These are phyloP conservation scores for Globisporangium rhizosaccharum DNA, from an alignment of 352 stramenopile species.

Conservation along the genomic window DNA sequence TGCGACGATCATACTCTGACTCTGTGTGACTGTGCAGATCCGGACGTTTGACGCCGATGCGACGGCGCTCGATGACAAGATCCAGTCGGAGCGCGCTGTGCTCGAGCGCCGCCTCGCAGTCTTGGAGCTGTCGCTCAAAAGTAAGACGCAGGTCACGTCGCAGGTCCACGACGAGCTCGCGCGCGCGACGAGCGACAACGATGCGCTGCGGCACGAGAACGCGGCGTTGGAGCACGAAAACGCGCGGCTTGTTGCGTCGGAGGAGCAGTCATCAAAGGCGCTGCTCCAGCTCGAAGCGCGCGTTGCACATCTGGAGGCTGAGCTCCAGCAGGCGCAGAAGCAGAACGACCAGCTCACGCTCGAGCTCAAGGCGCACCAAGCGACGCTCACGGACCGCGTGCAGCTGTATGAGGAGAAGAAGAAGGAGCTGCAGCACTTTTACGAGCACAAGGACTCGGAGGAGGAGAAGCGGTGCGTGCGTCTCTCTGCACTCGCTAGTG, in stretches of 20 bases:
- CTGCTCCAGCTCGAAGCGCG: constrained; percentile 31
- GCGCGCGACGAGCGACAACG: constrained; percentile 17
- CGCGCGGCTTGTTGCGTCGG: constrained; percentile 24
- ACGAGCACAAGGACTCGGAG: constrained; percentile 46
- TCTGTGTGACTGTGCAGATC: constrained; percentile 17
- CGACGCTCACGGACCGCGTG: constrained; percentile 37
- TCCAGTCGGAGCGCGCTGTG: constrained; percentile 24
- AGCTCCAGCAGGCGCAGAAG: constrained; percentile 50
- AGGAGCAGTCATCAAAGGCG: constrained; percentile 28
- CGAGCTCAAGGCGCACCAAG: constrained; percentile 50
- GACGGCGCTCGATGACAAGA: constrained; percentile 28
- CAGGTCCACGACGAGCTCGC: constrained; percentile 29
- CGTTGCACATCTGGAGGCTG: constrained; percentile 33
- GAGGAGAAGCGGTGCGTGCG: constrained; percentile 35
- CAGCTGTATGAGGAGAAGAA: constrained; percentile 62
- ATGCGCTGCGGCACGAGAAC: constrained; percentile 17
- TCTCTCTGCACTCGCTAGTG: neutral
- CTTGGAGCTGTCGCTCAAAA: constrained; percentile 29
- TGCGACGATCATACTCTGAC: neutral
- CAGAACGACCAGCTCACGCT: constrained; percentile 51
- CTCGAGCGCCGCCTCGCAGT: constrained; percentile 30
- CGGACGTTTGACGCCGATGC: constrained; percentile 26
- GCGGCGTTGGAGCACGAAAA: constrained; percentile 25
- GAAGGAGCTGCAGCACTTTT: constrained; percentile 58
- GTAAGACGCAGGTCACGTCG: constrained; percentile 15